Conservation (phyloP, 2,329 filamentous ascomycete genomes). For the Claviceps citrina region DNA sequence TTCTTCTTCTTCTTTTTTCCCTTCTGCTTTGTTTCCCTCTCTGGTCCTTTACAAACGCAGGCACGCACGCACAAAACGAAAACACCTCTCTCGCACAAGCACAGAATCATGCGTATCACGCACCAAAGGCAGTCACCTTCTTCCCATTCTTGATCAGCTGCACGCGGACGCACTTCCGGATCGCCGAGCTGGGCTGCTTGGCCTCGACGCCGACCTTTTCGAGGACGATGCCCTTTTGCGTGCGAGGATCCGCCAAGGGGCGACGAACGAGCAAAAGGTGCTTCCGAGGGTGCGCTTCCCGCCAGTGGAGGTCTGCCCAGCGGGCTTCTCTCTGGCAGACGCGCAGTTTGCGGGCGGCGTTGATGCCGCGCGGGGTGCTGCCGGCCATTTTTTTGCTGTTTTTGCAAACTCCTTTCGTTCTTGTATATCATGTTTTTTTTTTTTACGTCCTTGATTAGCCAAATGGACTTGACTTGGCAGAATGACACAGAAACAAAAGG, state of each 20-base stretch:
- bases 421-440: too few relatives aligned
- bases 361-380: background rate
- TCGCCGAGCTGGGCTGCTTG: conserved; percentile 99
- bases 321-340: background rate
- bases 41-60: too few relatives aligned
- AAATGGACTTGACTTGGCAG: too few relatives aligned
- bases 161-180: conserved; percentile 98
- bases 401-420: too few relatives aligned
- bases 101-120: too few relatives aligned
- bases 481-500: too few relatives aligned
- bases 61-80: background rate
- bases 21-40: too few relatives aligned
- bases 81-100: too few relatives aligned
- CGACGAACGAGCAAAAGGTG: conserved; percentile 42
- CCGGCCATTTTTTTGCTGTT: background rate
- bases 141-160: conserved; percentile 99
- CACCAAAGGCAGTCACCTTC: conserved; percentile 99
- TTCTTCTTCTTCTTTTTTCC: background rate
- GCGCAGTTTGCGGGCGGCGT: background rate
- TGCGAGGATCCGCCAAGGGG: conserved; percentile 99
- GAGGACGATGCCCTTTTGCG: conserved; percentile 99
- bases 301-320: background rate
- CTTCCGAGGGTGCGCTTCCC: background rate
- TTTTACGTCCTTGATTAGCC: too few relatives aligned
- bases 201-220: conserved; percentile 99